Base-by-base conservation (phyloP, 768 basidiomycete species). In the Hydnomerulius pinastri region DNA sequence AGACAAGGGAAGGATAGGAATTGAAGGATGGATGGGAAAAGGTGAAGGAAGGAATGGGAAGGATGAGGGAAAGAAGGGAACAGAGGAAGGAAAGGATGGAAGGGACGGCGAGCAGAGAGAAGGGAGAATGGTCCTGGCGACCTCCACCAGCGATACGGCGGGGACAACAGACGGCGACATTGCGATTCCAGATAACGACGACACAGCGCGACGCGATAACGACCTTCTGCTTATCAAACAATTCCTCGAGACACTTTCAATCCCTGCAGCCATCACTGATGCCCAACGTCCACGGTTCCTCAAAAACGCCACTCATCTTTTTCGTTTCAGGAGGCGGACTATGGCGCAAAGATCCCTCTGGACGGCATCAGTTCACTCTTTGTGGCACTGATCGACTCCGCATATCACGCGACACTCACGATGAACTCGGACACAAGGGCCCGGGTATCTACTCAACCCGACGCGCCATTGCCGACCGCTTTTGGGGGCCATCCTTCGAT, bases 401-500 rank as follows among this genome's bases (percentile, higher is more conserved):
- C 13, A 48, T 48, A 2, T 42, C 54, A 0, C 13, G 11, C 0
- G 2, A 48, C 1, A 42, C 27, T 0, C 56, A 57, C n/a, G 25
- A 57, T 3, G 6, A 43, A 1, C 53, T 57, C 0, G 45, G 49
- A 0, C 46, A 54, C 32, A 50, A 50, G 12, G 48, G 55, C 0
- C n/a, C n/a, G n/a, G n/a, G n/a, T n/a, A 21, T 43, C 3, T 56
- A 56, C 7, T 13, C 51, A 1, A 56, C 43, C 13, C 3, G 17
- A 3, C 18, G 10, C 6, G 45, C 46, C n/a, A 49, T 71, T 1
- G 11, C 27, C 0, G 46, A 63, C 7, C 37, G 56, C 1, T 68
- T 68, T 35, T 72, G 62, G 67, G 66, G 72, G 62, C 67, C 70
- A 0, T 39, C 59, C 0, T 48, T 71, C 2, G 46, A 60, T 0